Conservation (phyloP, 2,329 filamentous ascomycete species). For the Penicillium sp. region DNA sequence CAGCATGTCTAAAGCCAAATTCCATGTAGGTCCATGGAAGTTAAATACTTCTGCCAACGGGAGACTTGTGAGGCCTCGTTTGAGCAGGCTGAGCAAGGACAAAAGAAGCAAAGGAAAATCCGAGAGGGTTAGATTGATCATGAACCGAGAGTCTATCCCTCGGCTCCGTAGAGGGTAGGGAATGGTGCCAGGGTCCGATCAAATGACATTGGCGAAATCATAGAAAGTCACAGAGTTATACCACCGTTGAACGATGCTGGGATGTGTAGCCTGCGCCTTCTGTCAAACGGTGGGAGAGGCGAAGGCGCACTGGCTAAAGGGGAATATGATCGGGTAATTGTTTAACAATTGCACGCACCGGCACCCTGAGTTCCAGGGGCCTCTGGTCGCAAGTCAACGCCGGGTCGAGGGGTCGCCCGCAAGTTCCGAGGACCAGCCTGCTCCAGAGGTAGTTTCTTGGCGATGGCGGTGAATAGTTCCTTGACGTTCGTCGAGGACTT, state of each 20-base stretch:
- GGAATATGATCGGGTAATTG: background rate
- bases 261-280: background rate
- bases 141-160: conserved; percentile 15
- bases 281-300: background rate
- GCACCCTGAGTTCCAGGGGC: conserved; percentile 59
- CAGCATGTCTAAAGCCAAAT: conserved; percentile 32
- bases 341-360: conserved; percentile 63
- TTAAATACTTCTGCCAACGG: conserved; percentile 14
- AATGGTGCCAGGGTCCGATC: background rate
- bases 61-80: conserved; percentile 11
- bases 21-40: conserved; percentile 26
- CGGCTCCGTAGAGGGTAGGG: conserved; percentile 8
- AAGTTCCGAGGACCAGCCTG: conserved; percentile 90
- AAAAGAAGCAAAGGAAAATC: conserved; percentile 22
- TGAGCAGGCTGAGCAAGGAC: conserved; percentile 14
- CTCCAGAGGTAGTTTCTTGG: conserved; percentile 94
- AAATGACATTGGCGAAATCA: conserved; percentile 9
- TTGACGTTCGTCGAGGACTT: conserved; percentile 96
- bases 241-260: conserved; percentile 4
- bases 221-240: conserved; percentile 11
- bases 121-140: conserved; percentile 17
- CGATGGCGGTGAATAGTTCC: conserved; percentile 95
- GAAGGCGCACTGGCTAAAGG: background rate
- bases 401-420: conserved; percentile 61
- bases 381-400: conserved; percentile 66